These are phyloP conservation scores for Litsea cubeba DNA, from an alignment of 164 flowering plant species.

Conservation along the genomic window DNA sequence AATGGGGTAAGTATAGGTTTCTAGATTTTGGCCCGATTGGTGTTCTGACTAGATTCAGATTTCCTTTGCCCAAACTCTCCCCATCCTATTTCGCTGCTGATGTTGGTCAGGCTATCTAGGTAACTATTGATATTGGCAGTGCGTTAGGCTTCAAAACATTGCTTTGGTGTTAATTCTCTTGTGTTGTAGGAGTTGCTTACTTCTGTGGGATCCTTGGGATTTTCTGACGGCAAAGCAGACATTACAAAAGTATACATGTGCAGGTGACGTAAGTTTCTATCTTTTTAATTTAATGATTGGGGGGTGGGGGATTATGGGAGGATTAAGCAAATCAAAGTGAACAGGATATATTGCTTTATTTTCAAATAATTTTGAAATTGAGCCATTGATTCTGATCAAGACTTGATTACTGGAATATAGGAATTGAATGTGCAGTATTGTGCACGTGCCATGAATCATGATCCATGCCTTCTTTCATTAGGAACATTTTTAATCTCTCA, in stretches of 20 bases:
- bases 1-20: too few relatives aligned
- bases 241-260: conserved; percentile 67
- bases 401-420: not conserved
- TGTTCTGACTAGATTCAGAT: too few relatives aligned
- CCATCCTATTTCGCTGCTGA: too few relatives aligned
- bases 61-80: too few relatives aligned
- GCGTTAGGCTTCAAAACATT: not conserved
- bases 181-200: conserved; percentile 65
- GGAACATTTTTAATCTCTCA: not conserved
- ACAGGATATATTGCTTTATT: too few relatives aligned
- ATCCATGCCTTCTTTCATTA: not conserved
- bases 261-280: conserved; percentile 76
- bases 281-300: too few relatives aligned
- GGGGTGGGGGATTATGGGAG: too few relatives aligned
- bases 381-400: not conserved
- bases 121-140: not conserved
- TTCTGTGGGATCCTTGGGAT: conserved; percentile 56
- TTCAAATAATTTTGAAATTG: not conserved
- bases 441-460: not conserved
- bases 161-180: not conserved
- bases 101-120: not conserved
- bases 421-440: not conserved
- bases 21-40: too few relatives aligned
- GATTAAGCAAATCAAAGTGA: too few relatives aligned
- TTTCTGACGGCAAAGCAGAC: conserved; percentile 73